Evolutionary conservation across 805 yeast genomes (phyloP).

Genomic region (Schwanniomyces yamadae): DNA sequence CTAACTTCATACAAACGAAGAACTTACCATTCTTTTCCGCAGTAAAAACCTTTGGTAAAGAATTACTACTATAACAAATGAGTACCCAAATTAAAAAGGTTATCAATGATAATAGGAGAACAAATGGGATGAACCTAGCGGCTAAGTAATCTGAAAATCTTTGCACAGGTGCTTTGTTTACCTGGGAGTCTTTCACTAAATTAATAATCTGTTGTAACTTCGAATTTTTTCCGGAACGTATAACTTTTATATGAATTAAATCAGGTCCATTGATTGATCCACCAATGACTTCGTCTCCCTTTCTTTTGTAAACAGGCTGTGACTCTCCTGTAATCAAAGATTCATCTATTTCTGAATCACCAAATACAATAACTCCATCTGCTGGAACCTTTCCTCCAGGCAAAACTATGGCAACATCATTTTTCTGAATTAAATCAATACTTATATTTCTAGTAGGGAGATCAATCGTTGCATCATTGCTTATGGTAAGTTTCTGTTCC

Average conservation of each 20-base stretch:
- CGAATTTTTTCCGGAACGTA: conserved; percentile 76
- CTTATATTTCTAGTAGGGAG: conserved; percentile 51
- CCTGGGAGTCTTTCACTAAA: conserved; percentile 86
- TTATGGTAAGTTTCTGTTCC: conserved; percentile 4
- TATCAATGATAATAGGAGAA: conserved; percentile 56
- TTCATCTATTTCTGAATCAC: conserved; percentile 84
- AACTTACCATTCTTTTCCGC: conserved; percentile 52
- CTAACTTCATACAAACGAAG: conserved; percentile 69
- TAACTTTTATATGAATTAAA: conserved; percentile 64
- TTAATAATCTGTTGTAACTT: conserved; percentile 84
- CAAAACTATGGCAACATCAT: conserved; percentile 72
- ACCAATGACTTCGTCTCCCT: conserved; percentile 71
- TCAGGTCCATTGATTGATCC: conserved; percentile 89
- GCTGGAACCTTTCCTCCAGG: conserved; percentile 92
- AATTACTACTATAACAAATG: conserved; percentile 22
- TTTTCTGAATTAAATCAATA: conserved; percentile 72
- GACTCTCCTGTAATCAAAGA: conserved; percentile 92
- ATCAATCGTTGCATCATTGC: conserved; percentile 11
- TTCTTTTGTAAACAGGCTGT: conserved; percentile 61
- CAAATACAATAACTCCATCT: conserved; percentile 79
- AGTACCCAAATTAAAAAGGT: conserved; percentile 56
- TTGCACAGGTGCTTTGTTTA: conserved; percentile 87
- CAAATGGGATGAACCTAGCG: conserved; percentile 77
- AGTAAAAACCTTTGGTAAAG: conserved; percentile 49
- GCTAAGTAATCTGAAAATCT: conserved; percentile 83